phyloP scores from a whole-genome alignment of 192 early-diverging fungal species.

The Phlyctochytrium planicorne region DNA sequence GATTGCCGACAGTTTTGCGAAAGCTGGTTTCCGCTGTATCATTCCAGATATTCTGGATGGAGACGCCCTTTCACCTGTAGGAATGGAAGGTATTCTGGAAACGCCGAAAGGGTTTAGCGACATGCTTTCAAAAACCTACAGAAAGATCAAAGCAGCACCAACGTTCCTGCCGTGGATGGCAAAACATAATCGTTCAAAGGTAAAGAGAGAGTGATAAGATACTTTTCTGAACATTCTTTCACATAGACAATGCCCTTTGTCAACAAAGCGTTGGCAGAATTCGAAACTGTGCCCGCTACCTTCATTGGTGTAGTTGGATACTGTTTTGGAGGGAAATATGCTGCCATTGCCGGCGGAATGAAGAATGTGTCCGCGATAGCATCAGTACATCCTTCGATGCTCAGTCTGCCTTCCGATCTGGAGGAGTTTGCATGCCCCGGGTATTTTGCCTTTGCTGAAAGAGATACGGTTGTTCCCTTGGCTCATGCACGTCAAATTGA shows the following conservation, averaged over 20 bases:
- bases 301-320: background rate
- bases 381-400: background rate
- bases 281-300: background rate
- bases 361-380: background rate
- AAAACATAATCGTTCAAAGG: no score
- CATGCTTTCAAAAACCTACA: background rate
- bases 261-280: background rate
- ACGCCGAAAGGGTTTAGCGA: background rate
- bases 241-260: background rate
- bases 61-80: background rate
- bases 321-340: background rate
- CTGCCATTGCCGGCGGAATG: background rate
- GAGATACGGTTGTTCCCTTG: background rate
- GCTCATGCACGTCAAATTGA: background rate
- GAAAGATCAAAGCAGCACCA: background rate
- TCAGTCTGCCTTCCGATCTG: no score
- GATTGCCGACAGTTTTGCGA: constrained; percentile 15
- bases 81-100: background rate
- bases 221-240: no score
- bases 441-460: background rate
- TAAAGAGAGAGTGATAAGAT: no score
- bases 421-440: background rate
- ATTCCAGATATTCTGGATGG: constrained; percentile 12
- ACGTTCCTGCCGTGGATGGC: constrained; percentile 1
- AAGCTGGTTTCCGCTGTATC: constrained; percentile 10